phyloP scores from a whole-genome alignment of 176 grass and related monocot species.

The Alloteropsis semialata region DNA sequence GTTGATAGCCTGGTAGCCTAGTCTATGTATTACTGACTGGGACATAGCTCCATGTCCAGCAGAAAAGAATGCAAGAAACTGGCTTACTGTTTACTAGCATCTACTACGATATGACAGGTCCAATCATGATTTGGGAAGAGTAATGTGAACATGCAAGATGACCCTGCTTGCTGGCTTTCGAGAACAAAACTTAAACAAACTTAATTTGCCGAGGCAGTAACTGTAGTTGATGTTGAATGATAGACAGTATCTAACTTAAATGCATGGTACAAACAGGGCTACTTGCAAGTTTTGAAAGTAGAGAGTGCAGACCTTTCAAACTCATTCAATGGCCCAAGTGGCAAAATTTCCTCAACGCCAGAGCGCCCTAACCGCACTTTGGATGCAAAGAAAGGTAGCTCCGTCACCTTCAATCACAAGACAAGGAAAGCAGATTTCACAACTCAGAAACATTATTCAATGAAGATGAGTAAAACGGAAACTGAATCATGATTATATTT shows the following conservation, averaged over 20 bases:
- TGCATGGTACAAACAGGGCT: background rate
- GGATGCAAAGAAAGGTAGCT: constrained; percentile 83
- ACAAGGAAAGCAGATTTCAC: constrained; percentile 11
- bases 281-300: background rate
- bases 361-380: constrained; percentile 64
- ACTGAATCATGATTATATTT: constrained; percentile 8
- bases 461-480: background rate
- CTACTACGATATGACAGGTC: background rate
- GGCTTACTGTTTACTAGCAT: background rate
- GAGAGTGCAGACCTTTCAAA: constrained; percentile 61
- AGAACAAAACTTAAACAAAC: background rate
- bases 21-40: background rate
- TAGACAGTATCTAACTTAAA: background rate
- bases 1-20: background rate
- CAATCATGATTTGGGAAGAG: background rate
- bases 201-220: background rate
- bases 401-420: constrained; percentile 60
- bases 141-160: background rate
- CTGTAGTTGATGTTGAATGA: background rate
- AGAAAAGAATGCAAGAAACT: background rate
- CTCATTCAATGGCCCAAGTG: constrained; percentile 74
- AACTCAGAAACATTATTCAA: background rate
- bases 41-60: background rate
- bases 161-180: background rate
- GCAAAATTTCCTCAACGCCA: constrained; percentile 73